Base-by-base conservation (phyloP, 2,329 filamentous ascomycete genomes). In the Aureobasidium sp. region DNA sequence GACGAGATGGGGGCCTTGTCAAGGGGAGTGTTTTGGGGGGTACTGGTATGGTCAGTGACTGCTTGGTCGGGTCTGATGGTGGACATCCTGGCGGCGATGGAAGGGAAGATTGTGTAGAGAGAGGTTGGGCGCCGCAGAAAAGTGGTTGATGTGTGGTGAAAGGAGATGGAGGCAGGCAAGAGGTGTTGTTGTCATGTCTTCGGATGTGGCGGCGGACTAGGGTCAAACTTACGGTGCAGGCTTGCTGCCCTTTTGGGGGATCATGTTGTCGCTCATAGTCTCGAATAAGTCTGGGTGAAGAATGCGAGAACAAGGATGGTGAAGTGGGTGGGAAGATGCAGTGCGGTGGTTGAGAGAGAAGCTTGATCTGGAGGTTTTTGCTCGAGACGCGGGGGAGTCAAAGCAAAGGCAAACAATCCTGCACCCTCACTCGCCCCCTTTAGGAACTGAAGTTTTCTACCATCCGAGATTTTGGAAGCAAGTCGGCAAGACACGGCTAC, bases 21-120 rank as follows among this genome's bases (percentile, higher is more conserved):
- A 68, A 91, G 89, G 69, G 94, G 94, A 62, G 94, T 99, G 82
- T 99, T 99, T 80, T 99, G 94, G 73, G 94, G 94, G 73, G 94
- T 99, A 72, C 94, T 97, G 33, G 9, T 59, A 31, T 40, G 56
- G 56, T 59, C 56, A 59, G 56, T 24, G 22, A 14, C 29, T 27
- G 56, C 29, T 48, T 39, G 24, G 8, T 49, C 45, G 56, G 14
- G 17, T 33, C 22, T 19, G n/a, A 47, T 35, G 4, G 19, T 47
- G 12, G 31, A 44, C 54, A 58, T 58, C 5, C 11, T 19, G 53
- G 17, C 9, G 27, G 39, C 35, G 39, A n/a, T 44, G n/a, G 3
- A 14, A 19, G n/a, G 2, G 37, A 44, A 33, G 22, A n/a, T 6
- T 22, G 39, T 15, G 27, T 6, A 42, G 29, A 9, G 17, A 24